phyloP scores from a whole-genome alignment of 306 rosid genomes.

The Cotoneaster glaucophyllus region DNA sequence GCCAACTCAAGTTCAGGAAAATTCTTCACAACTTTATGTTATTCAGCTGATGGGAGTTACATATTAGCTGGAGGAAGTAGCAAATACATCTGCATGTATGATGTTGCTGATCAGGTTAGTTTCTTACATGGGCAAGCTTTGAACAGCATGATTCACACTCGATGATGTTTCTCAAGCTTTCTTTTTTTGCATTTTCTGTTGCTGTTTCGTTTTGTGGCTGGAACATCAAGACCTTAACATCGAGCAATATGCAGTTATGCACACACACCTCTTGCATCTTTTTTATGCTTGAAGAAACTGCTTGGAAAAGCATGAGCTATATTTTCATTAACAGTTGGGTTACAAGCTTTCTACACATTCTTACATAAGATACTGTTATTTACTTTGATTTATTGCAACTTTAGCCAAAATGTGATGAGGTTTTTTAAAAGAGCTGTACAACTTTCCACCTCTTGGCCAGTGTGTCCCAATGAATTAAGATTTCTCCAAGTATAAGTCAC shows the following conservation, averaged over 20 bases:
- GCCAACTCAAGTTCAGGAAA: constrained; percentile 80
- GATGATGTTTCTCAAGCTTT: background rate
- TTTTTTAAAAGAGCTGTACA: background rate
- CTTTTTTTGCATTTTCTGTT: background rate
- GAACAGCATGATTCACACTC: background rate
- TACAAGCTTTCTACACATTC: background rate
- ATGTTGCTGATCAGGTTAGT: constrained; percentile 89
- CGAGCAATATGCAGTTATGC: background rate
- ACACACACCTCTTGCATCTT: background rate
- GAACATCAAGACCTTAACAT: background rate
- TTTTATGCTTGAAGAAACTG: background rate
- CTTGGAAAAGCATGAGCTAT: background rate
- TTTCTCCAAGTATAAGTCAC: background rate
- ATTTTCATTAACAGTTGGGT: background rate
- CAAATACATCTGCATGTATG: constrained; percentile 94
- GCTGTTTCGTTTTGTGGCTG: background rate
- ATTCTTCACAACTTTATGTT: constrained; percentile 79
- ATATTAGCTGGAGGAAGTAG: constrained; percentile 86
- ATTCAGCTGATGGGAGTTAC: constrained; percentile 94
- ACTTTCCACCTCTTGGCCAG: background rate
- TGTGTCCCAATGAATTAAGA: background rate
- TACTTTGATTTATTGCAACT: background rate
- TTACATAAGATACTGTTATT: background rate
- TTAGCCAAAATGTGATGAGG: background rate
- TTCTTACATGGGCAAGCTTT: background rate